A percentile compares a stretch with the other conserved stretches of the same genome.
These are phyloP conservation scores for Wickerhamomyces kurtzmanii DNA, from an alignment of 805 yeast species.

Conservation along the genomic window DNA sequence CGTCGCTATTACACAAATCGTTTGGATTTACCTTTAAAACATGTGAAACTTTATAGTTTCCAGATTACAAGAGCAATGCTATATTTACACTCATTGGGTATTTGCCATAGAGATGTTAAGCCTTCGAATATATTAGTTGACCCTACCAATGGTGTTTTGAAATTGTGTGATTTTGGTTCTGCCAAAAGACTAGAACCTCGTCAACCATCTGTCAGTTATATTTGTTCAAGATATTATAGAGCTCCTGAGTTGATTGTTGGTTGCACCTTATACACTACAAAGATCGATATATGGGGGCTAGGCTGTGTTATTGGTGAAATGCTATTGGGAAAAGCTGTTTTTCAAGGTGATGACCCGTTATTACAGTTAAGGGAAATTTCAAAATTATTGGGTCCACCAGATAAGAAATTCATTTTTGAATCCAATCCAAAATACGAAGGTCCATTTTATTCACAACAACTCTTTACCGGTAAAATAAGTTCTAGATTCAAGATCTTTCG, in stretches of 20 bases:
- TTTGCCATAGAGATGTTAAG: conserved; percentile 82
- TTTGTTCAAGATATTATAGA: conserved; percentile 92
- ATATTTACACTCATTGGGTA: conserved; percentile 70
- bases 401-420: conserved; percentile 56
- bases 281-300: conserved; percentile 95
- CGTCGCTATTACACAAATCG: conserved; percentile 55
- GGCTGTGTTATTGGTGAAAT: conserved; percentile 96
- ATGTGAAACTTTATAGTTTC: conserved; percentile 67
- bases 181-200: conserved; percentile 85
- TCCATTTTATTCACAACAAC: conserved; percentile 57
- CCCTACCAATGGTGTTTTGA: conserved; percentile 75
- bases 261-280: conserved; percentile 74
- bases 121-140: conserved; percentile 86
- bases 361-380: conserved; percentile 86
- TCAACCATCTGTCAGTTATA: conserved; percentile 93
- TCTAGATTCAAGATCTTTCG: conserved; percentile 60
- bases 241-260: conserved; percentile 97
- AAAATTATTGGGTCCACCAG: conserved; percentile 86
- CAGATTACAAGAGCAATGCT: conserved; percentile 81
- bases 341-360: conserved; percentile 87
- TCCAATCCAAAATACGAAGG: conserved; percentile 72
- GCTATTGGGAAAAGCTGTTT: conserved; percentile 86
- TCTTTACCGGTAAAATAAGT: conserved; percentile 44
- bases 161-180: conserved; percentile 93
- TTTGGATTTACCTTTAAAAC: conserved; percentile 57